These are phyloP conservation scores for Lipomyces spencermartinsiae DNA, from an alignment of 805 yeast species.

Conservation along the genomic window DNA sequence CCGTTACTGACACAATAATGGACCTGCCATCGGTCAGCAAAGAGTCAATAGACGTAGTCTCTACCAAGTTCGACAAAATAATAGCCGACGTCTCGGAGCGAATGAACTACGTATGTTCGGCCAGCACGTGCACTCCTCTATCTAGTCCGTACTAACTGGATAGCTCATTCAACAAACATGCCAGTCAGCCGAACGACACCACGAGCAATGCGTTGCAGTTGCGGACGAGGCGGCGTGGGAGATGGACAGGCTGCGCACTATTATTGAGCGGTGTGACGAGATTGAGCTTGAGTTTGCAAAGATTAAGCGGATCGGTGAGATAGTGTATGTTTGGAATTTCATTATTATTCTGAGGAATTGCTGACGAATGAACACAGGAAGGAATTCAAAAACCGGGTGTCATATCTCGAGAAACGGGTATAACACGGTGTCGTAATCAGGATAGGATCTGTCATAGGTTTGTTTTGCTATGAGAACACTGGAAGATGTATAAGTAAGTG, in stretches of 20 bases:
- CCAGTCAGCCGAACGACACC: conserved; percentile 33
- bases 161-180: conserved; percentile 34
- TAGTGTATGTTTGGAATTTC: conserved; percentile 26
- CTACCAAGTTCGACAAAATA: conserved; percentile 24
- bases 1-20: not conserved
- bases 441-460: not conserved
- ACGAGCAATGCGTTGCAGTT: conserved; percentile 30
- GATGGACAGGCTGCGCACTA: conserved; percentile 19
- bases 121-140: not conserved
- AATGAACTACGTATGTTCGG: conserved; percentile 25
- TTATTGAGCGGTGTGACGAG: conserved; percentile 33
- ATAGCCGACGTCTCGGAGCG: conserved; percentile 25
- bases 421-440: not conserved
- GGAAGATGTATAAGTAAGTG: no score
- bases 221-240: conserved; percentile 33
- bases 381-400: conserved; percentile 29
- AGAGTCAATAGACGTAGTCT: conserved; percentile 24
- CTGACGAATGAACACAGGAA: conserved; percentile 18
- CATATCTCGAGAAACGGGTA: conserved; percentile 15
- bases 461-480: no score
- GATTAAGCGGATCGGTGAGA: conserved; percentile 36
- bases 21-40: conserved; percentile 6
- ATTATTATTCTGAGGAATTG: not conserved
- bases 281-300: conserved; percentile 38
- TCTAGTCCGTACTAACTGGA: not conserved